Conservation (phyloP, 2,329 filamentous ascomycete genomes). For the Lachnellula cervina region DNA sequence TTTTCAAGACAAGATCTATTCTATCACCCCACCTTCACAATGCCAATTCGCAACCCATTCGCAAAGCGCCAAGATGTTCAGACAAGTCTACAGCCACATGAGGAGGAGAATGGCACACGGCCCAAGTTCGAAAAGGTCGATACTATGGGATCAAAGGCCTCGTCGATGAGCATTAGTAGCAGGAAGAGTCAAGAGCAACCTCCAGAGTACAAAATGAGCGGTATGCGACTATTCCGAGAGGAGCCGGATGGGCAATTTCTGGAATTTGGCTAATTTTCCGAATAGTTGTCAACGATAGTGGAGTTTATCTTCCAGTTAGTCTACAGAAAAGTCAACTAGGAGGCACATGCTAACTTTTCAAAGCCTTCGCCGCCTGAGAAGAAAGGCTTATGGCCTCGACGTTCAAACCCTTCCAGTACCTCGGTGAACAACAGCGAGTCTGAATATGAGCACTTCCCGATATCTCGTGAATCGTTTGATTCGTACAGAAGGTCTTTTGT, state of each 20-base stretch:
- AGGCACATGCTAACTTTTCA: slow-evolving; percentile 27
- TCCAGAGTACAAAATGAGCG: slow-evolving; percentile 75
- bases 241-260: not conserved
- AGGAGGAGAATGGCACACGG: slow-evolving; percentile 50
- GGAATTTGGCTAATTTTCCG: slow-evolving; percentile 10
- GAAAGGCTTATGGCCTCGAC: slow-evolving; percentile 68
- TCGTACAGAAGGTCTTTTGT: slow-evolving; percentile 95
- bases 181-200: slow-evolving; percentile 54
- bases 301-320: slow-evolving; percentile 85
- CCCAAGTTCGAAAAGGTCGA: slow-evolving; percentile 57
- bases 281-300: slow-evolving; percentile 90
- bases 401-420: slow-evolving; percentile 44
- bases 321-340: slow-evolving; percentile 1
- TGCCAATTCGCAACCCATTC: slow-evolving; percentile 72
- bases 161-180: slow-evolving; percentile 57
- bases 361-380: slow-evolving; percentile 87
- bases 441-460: slow-evolving; percentile 90
- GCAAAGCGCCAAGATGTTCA: slow-evolving; percentile 47
- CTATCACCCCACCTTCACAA: slow-evolving; percentile 32
- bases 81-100: slow-evolving; percentile 27
- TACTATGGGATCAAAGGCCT: slow-evolving; percentile 57
- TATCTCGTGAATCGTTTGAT: slow-evolving; percentile 94
- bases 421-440: slow-evolving; percentile 58
- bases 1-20: not conserved
- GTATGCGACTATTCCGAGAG: slow-evolving; percentile 43